phyloP scores from a whole-genome alignment of 495 filamentous ascomycete genomes.

The Durotheca rogersii region DNA sequence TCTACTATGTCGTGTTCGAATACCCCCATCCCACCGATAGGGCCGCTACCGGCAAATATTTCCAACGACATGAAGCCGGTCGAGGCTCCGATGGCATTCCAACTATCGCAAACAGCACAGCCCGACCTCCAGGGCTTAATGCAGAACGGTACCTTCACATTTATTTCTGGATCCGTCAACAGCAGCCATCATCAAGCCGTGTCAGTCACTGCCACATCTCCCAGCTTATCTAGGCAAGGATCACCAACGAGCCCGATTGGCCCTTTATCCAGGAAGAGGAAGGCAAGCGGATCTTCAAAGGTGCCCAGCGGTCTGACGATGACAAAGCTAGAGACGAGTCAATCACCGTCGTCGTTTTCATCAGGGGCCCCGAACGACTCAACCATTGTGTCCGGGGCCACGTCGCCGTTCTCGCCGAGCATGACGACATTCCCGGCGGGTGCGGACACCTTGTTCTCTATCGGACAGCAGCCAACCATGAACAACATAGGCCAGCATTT shows the following conservation, averaged over 20 bases:
- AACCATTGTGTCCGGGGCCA: slow-evolving; percentile 37
- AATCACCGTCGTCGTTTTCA: slow-evolving; percentile 38
- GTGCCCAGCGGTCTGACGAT: slow-evolving; percentile 73
- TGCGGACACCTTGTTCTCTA: slow-evolving; percentile 32
- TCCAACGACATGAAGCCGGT: slow-evolving; percentile 23
- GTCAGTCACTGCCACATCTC: slow-evolving; percentile 57
- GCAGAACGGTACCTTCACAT: slow-evolving; percentile 22
- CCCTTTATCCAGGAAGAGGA: slow-evolving; percentile 69
- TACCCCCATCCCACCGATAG: slow-evolving; percentile 5
- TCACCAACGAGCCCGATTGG: slow-evolving; percentile 63
- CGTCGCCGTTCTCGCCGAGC: slow-evolving; percentile 45
- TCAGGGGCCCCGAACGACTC: slow-evolving; percentile 38
- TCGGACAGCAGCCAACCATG: slow-evolving; percentile 27
- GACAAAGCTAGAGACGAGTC: slow-evolving; percentile 68
- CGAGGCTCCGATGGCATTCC: slow-evolving; percentile 26
- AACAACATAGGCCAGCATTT: slow-evolving; percentile 47
- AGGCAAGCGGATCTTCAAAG: slow-evolving; percentile 64
- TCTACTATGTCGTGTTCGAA: slow-evolving; percentile 31
- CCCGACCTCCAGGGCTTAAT: slow-evolving; percentile 23
- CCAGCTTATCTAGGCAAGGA: slow-evolving; percentile 67
- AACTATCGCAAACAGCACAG: slow-evolving; percentile 12
- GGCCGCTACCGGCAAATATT: slow-evolving; percentile 1
- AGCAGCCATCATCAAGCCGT: slow-evolving; percentile 40
- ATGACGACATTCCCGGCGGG: slow-evolving; percentile 45
- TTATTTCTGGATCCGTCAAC: slow-evolving; percentile 4